Conservation (phyloP, 2,329 filamentous ascomycete species). For the Pseudocercospora vitis region DNA sequence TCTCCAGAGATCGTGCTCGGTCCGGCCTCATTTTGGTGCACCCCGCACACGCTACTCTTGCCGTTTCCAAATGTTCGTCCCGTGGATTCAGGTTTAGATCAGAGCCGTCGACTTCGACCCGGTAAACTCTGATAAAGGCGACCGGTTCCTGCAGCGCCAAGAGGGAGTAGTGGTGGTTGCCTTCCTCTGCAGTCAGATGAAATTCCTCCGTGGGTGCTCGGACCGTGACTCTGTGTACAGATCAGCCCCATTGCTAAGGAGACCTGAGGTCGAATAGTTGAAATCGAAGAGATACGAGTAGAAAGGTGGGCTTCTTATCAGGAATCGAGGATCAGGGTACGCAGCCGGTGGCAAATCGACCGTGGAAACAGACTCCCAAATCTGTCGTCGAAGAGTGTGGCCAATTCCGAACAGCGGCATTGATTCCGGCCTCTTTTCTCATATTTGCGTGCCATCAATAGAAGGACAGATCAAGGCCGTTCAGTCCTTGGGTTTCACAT, state of each 20-base stretch:
- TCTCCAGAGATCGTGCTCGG: constrained; percentile 10
- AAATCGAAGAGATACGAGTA: neutral
- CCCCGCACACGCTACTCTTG: constrained; percentile 9
- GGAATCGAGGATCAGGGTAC: constrained; percentile 1
- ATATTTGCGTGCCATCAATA: neutral
- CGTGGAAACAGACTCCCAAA: constrained; percentile 2
- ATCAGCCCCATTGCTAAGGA: neutral
- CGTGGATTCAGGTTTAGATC: neutral
- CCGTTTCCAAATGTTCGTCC: constrained; percentile 10
- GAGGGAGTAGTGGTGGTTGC: neutral
- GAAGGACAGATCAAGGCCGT: no score
- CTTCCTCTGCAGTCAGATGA: neutral
- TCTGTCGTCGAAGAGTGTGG: neutral
- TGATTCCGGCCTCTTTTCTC: neutral
- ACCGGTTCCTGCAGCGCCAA: constrained; percentile 19
- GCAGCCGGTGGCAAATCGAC: neutral
- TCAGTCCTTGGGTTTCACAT: no score
- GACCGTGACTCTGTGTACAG: neutral
- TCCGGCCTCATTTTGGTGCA: constrained; percentile 9
- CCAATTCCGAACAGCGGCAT: constrained; percentile 3
- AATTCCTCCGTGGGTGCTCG: constrained; percentile 1
- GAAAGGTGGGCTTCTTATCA: neutral
- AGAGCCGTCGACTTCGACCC: constrained; percentile 1
- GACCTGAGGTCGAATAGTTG: neutral
- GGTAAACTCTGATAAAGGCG: constrained; percentile 21